These are phyloP conservation scores for Strobilomyces echinocephalus DNA, from an alignment of 768 basidiomycete genomes.

Conservation along the genomic window DNA sequence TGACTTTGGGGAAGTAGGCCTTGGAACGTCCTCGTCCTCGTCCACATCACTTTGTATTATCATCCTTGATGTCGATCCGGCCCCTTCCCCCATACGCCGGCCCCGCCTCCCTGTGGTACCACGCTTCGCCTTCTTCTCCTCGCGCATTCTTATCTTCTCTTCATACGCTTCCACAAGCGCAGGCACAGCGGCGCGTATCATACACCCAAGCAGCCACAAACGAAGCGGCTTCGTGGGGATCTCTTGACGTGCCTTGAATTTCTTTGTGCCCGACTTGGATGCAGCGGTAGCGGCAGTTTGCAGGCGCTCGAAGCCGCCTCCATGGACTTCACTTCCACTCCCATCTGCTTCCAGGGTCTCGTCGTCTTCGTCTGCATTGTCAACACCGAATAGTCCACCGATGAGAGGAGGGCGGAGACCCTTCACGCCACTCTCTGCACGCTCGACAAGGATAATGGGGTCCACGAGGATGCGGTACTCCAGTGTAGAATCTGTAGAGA, in stretches of 20 bases:
- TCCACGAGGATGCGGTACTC: slow-evolving; percentile 81
- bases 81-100: not conserved
- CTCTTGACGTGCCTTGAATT: slow-evolving; percentile 25
- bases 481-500: slow-evolving; percentile 61
- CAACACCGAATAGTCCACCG: slow-evolving; percentile 35
- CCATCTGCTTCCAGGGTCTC: slow-evolving; percentile 34
- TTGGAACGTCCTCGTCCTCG: not conserved
- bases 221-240: slow-evolving; percentile 49
- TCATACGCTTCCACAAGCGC: slow-evolving; percentile 60
- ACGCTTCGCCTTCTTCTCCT: slow-evolving; percentile 34
- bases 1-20: slow-evolving; percentile 5
- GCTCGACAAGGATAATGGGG: slow-evolving; percentile 58
- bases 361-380: slow-evolving; percentile 42
- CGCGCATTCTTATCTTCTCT: slow-evolving; percentile 48
- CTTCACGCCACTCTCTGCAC: slow-evolving; percentile 62
- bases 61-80: not conserved
- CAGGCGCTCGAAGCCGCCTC: slow-evolving; percentile 12
- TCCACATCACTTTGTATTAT: not conserved
- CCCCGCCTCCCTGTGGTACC: slow-evolving; percentile 18
- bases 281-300: slow-evolving; percentile 24
- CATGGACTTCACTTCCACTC: slow-evolving; percentile 42
- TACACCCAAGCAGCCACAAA: slow-evolving; percentile 80
- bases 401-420: slow-evolving; percentile 51
- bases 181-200: slow-evolving; percentile 67
- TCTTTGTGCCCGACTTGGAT: slow-evolving; percentile 18